Evolutionary conservation across 2,329 filamentous ascomycete genomes (phyloP).

Genomic region (Zasmidium citrigriseum): DNA sequence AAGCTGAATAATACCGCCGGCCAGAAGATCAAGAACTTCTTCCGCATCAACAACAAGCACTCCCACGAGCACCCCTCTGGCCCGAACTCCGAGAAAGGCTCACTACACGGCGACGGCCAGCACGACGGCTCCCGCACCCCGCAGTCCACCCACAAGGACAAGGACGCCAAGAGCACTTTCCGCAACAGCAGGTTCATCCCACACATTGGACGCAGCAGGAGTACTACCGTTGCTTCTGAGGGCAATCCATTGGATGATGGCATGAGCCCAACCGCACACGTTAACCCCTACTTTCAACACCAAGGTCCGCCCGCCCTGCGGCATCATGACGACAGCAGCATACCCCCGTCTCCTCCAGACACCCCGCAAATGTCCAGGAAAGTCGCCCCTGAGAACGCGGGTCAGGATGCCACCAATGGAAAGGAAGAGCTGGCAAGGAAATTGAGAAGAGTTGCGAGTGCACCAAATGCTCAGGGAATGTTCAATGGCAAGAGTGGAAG

Average conservation of each 20-base stretch:
- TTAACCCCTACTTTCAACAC: slow-evolving; percentile 96
- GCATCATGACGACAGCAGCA: slow-evolving; percentile 92
- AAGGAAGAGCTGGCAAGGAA: slow-evolving; percentile 95
- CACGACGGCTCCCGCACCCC: slow-evolving; percentile 47
- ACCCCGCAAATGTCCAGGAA: slow-evolving; percentile 72
- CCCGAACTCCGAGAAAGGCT: slow-evolving; percentile 36
- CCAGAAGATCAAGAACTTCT: slow-evolving; percentile 69
- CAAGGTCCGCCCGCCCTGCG: slow-evolving; percentile 90
- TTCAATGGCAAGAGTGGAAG: slow-evolving; percentile 56
- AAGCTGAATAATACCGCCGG: slow-evolving; percentile 53
- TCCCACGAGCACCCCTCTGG: slow-evolving; percentile 39
- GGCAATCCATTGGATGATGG: slow-evolving; percentile 86
- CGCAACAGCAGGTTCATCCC: slow-evolving; percentile 88
- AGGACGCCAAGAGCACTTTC: slow-evolving; percentile 56
- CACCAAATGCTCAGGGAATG: slow-evolving; percentile 92
- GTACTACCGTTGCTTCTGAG: slow-evolving; percentile 88
- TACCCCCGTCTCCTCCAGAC: slow-evolving; percentile 89
- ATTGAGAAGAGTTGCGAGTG: slow-evolving; percentile 89
- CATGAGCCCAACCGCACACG: slow-evolving; percentile 87
- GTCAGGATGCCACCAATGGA: slow-evolving; percentile 69
- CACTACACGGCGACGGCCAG: slow-evolving; percentile 31
- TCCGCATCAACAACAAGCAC: slow-evolving; percentile 60
- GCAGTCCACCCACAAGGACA: slow-evolving; percentile 54
- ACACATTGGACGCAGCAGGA: slow-evolving; percentile 82
- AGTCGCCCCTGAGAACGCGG: slow-evolving; percentile 65